A percentile compares a stretch with the other conserved stretches of the same genome.
These are phyloP conservation scores for Lasiodiplodia sp. DNA, from an alignment of 2,329 filamentous ascomycete genomes.

Conservation along the genomic window DNA sequence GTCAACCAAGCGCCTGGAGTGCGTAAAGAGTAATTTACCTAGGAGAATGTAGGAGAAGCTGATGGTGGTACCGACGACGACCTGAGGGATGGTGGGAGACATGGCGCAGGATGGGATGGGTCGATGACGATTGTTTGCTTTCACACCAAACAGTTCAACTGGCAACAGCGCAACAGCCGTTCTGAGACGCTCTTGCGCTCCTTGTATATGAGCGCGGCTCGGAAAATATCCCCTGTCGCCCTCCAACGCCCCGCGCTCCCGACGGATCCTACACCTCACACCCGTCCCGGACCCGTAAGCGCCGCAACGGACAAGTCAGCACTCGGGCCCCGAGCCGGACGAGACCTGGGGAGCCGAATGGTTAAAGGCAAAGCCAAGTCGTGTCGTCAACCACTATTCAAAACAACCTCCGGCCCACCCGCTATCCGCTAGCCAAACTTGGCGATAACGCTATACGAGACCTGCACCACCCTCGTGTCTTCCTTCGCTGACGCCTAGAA, in stretches of 20 bases:
- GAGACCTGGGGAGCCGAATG: conserved; percentile 6
- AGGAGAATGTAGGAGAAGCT: conserved; percentile 59
- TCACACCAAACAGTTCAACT: background rate
- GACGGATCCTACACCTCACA: background rate
- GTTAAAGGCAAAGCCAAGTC: conserved; percentile 6
- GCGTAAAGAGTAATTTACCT: conserved; percentile 41
- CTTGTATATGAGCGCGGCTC: conserved; percentile 12
- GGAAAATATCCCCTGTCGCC: background rate
- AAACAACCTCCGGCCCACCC: background rate
- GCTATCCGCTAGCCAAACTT: conserved; percentile 6
- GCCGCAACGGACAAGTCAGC: background rate
- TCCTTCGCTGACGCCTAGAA: background rate
- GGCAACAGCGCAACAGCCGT: background rate
- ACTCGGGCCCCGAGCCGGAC: background rate
- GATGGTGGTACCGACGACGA: conserved; percentile 55
- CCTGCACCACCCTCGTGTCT: background rate
- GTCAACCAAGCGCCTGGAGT: background rate
- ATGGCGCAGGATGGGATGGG: conserved; percentile 32
- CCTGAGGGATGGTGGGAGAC: conserved; percentile 46
- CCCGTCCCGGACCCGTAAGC: background rate
- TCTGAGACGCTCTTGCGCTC: background rate
- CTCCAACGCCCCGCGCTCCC: background rate
- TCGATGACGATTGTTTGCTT: background rate
- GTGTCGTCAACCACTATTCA: conserved; percentile 10
- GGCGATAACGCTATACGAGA: conserved; percentile 14